Evolutionary conservation across 2,329 filamentous ascomycete genomes (phyloP).

Genomic region (Sarocladium brachiariae): DNA sequence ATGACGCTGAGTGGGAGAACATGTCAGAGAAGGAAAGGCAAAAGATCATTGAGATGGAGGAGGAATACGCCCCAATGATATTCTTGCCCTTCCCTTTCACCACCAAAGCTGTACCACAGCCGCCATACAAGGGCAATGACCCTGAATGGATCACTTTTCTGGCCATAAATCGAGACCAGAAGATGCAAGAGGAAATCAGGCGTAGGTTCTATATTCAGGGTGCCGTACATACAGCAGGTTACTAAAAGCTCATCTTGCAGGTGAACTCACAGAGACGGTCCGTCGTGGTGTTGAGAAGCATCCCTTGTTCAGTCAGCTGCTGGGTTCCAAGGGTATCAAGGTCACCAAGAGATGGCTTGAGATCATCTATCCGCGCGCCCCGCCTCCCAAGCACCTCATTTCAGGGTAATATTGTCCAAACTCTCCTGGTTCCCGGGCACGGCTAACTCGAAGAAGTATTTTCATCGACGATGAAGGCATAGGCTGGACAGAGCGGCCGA

Average conservation of each 20-base stretch:
- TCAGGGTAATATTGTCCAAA: constrained; percentile 44
- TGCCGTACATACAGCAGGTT: not conserved
- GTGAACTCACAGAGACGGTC: constrained; percentile 32
- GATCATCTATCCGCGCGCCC: constrained; percentile 49
- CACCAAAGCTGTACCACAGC: constrained; percentile 38
- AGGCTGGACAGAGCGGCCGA: constrained; percentile 37
- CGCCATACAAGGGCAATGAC: constrained; percentile 48
- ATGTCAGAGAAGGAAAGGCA: constrained; percentile 37
- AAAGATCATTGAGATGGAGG: constrained; percentile 32
- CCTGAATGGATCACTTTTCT: constrained; percentile 59
- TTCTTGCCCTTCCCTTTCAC: constrained; percentile 60
- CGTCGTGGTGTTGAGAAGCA: constrained; percentile 32
- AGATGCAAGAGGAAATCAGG: constrained; percentile 40
- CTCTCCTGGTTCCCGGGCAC: too few relatives aligned
- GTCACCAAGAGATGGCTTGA: constrained; percentile 53
- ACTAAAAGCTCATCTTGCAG: constrained; percentile 12
- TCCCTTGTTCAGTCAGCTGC: constrained; percentile 30
- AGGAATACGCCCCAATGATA: constrained; percentile 33
- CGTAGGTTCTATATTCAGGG: constrained; percentile 25
- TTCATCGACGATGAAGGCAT: constrained; percentile 43
- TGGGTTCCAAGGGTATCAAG: constrained; percentile 40
- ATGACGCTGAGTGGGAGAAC: constrained; percentile 35
- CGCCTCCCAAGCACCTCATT: constrained; percentile 53
- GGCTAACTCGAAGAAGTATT: constrained; percentile 32
- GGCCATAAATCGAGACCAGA: constrained; percentile 46